These are phyloP conservation scores for Metschnikowia matae DNA, from an alignment of 805 yeast species.

Conservation along the genomic window DNA sequence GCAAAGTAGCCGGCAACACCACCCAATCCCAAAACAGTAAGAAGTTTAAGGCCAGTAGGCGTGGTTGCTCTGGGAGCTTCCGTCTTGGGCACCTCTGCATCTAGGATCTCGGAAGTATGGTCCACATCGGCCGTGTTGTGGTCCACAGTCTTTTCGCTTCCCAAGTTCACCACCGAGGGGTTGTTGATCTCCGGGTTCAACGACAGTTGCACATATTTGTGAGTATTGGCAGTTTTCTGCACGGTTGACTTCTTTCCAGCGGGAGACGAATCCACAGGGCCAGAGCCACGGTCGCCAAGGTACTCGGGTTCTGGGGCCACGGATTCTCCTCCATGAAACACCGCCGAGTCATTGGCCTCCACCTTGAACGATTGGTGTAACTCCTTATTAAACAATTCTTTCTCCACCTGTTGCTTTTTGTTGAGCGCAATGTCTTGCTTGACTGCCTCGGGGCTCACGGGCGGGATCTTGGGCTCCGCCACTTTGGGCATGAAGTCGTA, in stretches of 20 bases:
- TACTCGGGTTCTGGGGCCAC: slow-evolving; percentile 37
- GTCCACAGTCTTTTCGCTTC: slow-evolving; percentile 30
- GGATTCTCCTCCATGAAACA: slow-evolving; percentile 41
- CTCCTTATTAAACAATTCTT: slow-evolving; percentile 35
- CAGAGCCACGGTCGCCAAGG: slow-evolving; percentile 35
- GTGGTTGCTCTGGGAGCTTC: slow-evolving; percentile 4
- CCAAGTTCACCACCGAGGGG: slow-evolving; percentile 32
- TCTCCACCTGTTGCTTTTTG: slow-evolving; percentile 34
- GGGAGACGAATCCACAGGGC: slow-evolving; percentile 31
- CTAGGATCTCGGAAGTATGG: slow-evolving; percentile 34
- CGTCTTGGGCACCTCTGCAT: slow-evolving; percentile 13
- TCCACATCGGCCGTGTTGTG: slow-evolving; percentile 32
- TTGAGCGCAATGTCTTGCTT: slow-evolving; percentile 46
- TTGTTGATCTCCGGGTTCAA: slow-evolving; percentile 39
- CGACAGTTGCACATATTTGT: slow-evolving; percentile 39
- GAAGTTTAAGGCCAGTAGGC: slow-evolving; percentile 8
- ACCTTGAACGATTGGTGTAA: slow-evolving; percentile 35
- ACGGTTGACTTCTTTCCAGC: slow-evolving; percentile 12
- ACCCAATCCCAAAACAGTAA: slow-evolving; percentile 18
- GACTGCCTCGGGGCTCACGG: slow-evolving; percentile 45
- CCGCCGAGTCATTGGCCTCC: slow-evolving; percentile 41
- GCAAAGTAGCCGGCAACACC: slow-evolving; percentile 17
- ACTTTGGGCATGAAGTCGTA: slow-evolving; percentile 43
- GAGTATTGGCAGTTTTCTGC: slow-evolving; percentile 34
- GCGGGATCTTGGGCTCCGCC: slow-evolving; percentile 40